Evolutionary conservation across 2,329 filamentous ascomycete genomes (phyloP), one percentile per base, ranked within the genome.

Genomic region (Podosphaera aphanis): DNA sequence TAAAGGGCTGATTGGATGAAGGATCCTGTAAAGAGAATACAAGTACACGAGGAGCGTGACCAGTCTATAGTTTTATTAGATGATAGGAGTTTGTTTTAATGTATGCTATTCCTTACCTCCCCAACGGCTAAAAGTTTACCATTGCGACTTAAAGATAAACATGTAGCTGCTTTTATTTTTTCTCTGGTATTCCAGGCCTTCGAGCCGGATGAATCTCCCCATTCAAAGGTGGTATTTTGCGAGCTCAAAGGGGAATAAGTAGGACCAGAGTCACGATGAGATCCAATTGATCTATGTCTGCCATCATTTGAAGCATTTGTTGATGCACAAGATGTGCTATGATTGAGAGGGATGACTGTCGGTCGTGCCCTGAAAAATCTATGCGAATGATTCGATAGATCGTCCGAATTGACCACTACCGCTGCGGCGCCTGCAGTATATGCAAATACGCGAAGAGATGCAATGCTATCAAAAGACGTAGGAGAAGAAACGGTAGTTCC

Each of bases 341-440:
- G 59, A n/a, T 66, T 64, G 11, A 68, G 63, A 49, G 85, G 81
- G 36, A 81, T 61, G 5, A 83, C 80, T 19, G 77, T 75, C 10
- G 86, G 85, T 27, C 83, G 74, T 36, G 88, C 90, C 57, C 85
- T 76, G 65, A 83, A 95, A 66, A 95, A 95, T 49, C 84, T 79
- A 60, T 95, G 88, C 1, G 71, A 71, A 56, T 61, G 78, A 62
- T 48, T 66, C 61, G 50, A 70, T 57, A 81, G 68, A 44, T 76
- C 73, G 51, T 83, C 74, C 45, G 94, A 68, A 53, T 82, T 77
- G 6, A 86, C 83, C 16, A 95, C 74, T 0, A 98, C 83, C n/a
- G 84, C 88, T 38, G 88, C 84, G 8, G 85, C 90, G 46, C 90
- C 90, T 7, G 90, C 88, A 51, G 85, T 86, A 60, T 93, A 90